phyloP scores from a whole-genome alignment of 2,329 filamentous ascomycete species.

The Shiraia bambusicola region DNA sequence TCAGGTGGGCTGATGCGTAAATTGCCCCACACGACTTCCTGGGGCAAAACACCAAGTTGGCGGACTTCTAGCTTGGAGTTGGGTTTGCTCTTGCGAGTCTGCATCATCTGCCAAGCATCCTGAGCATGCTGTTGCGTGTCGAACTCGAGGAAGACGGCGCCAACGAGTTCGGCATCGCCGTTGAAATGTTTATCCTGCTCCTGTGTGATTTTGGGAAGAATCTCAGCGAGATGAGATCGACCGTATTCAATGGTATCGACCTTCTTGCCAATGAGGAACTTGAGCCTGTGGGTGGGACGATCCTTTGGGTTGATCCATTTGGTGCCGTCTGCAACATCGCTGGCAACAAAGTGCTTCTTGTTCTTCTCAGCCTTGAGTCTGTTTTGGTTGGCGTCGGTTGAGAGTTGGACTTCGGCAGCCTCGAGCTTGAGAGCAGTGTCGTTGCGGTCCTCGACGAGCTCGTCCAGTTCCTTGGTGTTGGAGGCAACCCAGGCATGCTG shows the following conservation, averaged over 20 bases:
- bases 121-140: constrained; percentile 79
- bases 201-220: constrained; percentile 69
- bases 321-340: constrained; percentile 46
- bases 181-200: constrained; percentile 67
- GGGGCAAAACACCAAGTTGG: constrained; percentile 47
- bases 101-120: constrained; percentile 71
- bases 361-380: constrained; percentile 64
- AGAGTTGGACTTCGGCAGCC: constrained; percentile 48
- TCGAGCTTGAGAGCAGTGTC: constrained; percentile 48
- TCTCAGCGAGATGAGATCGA: constrained; percentile 69
- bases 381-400: constrained; percentile 60
- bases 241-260: constrained; percentile 82
- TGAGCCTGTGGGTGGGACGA: constrained; percentile 45
- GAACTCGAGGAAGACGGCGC: constrained; percentile 88
- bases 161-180: constrained; percentile 66
- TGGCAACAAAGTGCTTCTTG: constrained; percentile 48
- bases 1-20: constrained; percentile 43
- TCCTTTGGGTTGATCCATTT: constrained; percentile 46
- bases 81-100: constrained; percentile 38
- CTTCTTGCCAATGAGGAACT: constrained; percentile 47
- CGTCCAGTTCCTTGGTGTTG: constrained; percentile 48
- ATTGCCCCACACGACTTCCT: constrained; percentile 52
- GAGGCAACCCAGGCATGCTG: constrained; percentile 51
- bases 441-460: constrained; percentile 49
- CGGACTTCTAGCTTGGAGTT: constrained; percentile 43